Base-by-base conservation (phyloP, 306 rosid genomes). In the Cicer cuneatum region DNA sequence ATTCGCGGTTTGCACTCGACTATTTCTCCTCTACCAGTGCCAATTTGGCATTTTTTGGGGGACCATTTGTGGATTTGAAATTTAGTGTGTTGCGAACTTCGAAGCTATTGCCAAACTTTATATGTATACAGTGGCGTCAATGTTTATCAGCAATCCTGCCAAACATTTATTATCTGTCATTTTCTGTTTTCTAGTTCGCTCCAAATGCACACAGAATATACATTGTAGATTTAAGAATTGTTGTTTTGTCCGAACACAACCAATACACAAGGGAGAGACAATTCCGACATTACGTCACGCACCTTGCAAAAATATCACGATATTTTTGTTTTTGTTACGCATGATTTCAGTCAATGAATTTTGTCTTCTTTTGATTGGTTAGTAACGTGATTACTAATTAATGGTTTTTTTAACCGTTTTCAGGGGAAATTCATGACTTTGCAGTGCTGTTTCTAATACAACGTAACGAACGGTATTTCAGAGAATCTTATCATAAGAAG, bases 241-340 rank as follows among this genome's bases (percentile, higher is more conserved):
- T 63, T 63, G 69, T 39, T 63, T 63, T 63, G 69, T 63, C 69
- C 48, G 69, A 63, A 63, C 69, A 29, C 66, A 35, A 13, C 42
- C 65, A 57, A 53, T 53, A 16, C 24, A 29, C 33, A 4, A 29
- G 7, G 15, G 10, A 35, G 9, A 21, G 42, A 35, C 66, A 29
- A 24, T 58, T 58, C 41, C 8, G 8, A 33, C 43, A 29, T 12
- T 58, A 59, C 18, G 9, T 12, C 33, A 59, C 18, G 9, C 13
- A 57, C 38, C 38, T 24, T 57, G 62, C 14, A 21, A 21, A 56
- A 56, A 21, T 2, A 18, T 56, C 13, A 21, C 0, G 6, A 0
- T 19, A 18, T 29, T 29, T 29, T 29, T 29, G 33, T 24, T 24
- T 9, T 54, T 53, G 60, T 18, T 53, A 54, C 40, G 15, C 63